Base-by-base conservation (phyloP, 2,329 filamentous ascomycete genomes). In the Dissoconium aciculare region DNA sequence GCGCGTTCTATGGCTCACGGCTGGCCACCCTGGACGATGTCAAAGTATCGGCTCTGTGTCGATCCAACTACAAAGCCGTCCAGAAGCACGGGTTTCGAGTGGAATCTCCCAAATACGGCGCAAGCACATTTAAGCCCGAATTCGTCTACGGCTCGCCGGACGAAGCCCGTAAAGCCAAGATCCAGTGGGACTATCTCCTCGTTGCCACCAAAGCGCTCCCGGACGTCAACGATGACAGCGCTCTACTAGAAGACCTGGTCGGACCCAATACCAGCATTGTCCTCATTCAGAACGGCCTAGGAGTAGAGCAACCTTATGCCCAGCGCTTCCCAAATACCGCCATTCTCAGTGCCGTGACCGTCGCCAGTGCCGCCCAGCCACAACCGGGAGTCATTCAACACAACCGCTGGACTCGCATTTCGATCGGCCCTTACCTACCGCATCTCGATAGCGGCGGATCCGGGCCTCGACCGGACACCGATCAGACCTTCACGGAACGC, bases 351-450 rank as follows among this genome's bases (percentile, higher is more conserved):
- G 76, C 71, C 14, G 76, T 81, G 16, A 81, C 77, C 2, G 65
- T 80, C 37, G 64, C 77, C 17, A 76, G 70, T 40, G 76, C 73
- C 11, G 76, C 74, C 40, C 77, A 81, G 53, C 67, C 64, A 4
- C 55, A 57, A 3, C 71, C 66, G 14, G 77, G 77, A 4, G 57
- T 67, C 0, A 68, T 82, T 34, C 63, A 67, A 27, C 77, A 82
- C 54, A 79, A 80, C 50, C 66, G 75, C 23, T 82, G 77, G 77
- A 82, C 77, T 26, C 59, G 76, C 24, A 74, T 80, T 36, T 76
- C 73, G 45, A 63, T 78, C 30, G 77, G 76, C 0, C 71, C 75
- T 9, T 80, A 75, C 51, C 63, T 65, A 2, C 51, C 67, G 11
- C 66, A 69, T 10, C 49, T 63, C 41, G 47, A 58, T 40, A 51